A percentile compares a stretch with the other conserved stretches of the same genome.
Conservation (phyloP, 306 rosid species). For the Trifolium repens region DNA sequence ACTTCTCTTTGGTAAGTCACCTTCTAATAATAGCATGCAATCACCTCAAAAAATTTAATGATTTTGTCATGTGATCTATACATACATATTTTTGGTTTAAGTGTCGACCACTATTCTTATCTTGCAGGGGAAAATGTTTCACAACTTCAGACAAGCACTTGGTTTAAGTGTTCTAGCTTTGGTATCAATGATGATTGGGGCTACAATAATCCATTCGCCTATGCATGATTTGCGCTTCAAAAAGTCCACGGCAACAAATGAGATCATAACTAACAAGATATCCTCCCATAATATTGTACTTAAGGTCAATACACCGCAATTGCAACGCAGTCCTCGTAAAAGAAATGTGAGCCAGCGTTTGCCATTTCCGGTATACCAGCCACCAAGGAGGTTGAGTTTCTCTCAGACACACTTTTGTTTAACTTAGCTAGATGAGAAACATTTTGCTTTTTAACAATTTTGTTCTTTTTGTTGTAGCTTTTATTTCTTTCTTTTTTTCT, state of each 20-base stretch:
- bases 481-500: neutral
- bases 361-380: neutral
- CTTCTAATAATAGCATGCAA: neutral
- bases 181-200: constrained; percentile 7
- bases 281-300: neutral
- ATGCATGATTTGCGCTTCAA: neutral
- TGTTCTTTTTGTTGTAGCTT: neutral
- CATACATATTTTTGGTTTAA: neutral
- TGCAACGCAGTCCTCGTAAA: neutral
- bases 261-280: neutral
- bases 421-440: neutral
- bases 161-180: neutral
- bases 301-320: constrained; percentile 6
- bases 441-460: neutral
- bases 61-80: neutral
- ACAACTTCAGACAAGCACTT: neutral
- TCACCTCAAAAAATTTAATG: neutral
- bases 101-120: neutral
- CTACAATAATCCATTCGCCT: neutral
- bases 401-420: neutral
- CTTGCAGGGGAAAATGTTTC: constrained; percentile 11
- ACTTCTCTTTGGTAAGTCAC: constrained; percentile 13
- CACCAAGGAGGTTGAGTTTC: neutral
- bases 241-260: neutral
- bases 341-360: neutral